A percentile compares a stretch with the other conserved stretches of the same genome.
Conservation (phyloP, 208 protist species). For the Phytomonas sp. region DNA sequence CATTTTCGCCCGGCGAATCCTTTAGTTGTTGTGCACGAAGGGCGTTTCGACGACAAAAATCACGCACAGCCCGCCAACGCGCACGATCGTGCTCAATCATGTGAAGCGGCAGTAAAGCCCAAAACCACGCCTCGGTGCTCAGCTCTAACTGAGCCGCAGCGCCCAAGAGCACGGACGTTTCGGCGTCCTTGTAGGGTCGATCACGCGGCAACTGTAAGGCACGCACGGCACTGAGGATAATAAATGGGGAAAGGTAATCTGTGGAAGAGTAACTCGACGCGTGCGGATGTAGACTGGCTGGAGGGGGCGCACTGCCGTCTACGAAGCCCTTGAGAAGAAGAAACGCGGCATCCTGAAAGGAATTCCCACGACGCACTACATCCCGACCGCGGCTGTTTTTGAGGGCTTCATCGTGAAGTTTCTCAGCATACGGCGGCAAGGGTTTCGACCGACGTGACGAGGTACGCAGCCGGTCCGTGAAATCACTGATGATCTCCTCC, state of each 20-base stretch:
- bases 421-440: slow-evolving; percentile 74
- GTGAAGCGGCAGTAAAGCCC: slow-evolving; percentile 72
- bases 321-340: slow-evolving; percentile 72
- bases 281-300: slow-evolving; percentile 69
- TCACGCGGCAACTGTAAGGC: slow-evolving; percentile 35
- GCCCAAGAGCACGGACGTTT: slow-evolving; percentile 61
- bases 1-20: slow-evolving; percentile 9
- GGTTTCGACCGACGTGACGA: slow-evolving; percentile 37
- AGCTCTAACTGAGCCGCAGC: slow-evolving; percentile 60
- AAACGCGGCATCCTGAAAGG: slow-evolving; percentile 67
- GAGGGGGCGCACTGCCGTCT: slow-evolving; percentile 29
- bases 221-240: slow-evolving; percentile 52
- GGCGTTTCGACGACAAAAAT: slow-evolving; percentile 70
- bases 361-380: slow-evolving; percentile 44
- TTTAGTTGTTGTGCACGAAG: slow-evolving; percentile 26
- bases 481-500: slow-evolving; percentile 61
- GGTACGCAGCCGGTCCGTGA: slow-evolving; percentile 58
- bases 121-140: slow-evolving; percentile 67
- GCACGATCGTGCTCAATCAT: slow-evolving; percentile 46
- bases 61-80: slow-evolving; percentile 43
- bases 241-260: slow-evolving; percentile 72
- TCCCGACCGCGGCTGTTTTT: slow-evolving; percentile 42
- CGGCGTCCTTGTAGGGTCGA: slow-evolving; percentile 47
- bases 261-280: slow-evolving; percentile 77
- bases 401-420: slow-evolving; percentile 23